Evolutionary conservation across 345 rosid species (phyloP), one percentile per base, ranked within the genome.

Genomic region (Gossypium rotundifolium): DNA sequence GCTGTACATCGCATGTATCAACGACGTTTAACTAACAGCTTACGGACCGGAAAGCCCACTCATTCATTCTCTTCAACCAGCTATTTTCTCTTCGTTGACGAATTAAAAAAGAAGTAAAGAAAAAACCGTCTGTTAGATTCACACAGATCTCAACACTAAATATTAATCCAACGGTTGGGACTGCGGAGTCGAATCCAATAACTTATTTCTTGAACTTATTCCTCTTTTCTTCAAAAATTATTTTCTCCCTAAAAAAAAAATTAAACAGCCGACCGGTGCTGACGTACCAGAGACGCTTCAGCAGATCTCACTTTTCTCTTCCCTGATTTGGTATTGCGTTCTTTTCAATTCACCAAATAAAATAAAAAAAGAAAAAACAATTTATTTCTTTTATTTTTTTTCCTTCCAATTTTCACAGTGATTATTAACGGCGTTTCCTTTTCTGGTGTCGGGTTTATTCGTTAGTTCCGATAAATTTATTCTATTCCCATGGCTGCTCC

Each of bases 401-500:
- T 7, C n/a, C n/a, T 59, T 80, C 61, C 4, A 7, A 44, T 64
- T 64, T 54, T 29, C 33, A 4, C 77, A 49, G 61, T 38, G 23
- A 11, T 58, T 57, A 27, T 53, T 69, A 27, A 64, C 38, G 13
- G 27, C 53, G 60, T 40, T 70, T 54, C 42, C 38, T 70, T 70
- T 22, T 59, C 44, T 65, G 45, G 7, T 8, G 8, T 23, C 61
- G 77, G 72, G 77, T 60, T 59, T 23, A 5, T 65, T 79, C 58
- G 73, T 60, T 60, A 12, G 42, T 63, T 62, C 61, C 25, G 25
- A 63, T 44, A 49, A 48, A 10, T 73, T 60, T n/a, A 46, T 80
- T 54, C 63, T 62, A 25, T 64, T 79, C 69, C 81, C 23, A 87
- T 88, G 89, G 86, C 85, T 75, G 92, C 92, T 81, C 92, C 94